Base-by-base conservation (phyloP, 2,329 filamentous ascomycete genomes). In the Didymella keratinophila region DNA sequence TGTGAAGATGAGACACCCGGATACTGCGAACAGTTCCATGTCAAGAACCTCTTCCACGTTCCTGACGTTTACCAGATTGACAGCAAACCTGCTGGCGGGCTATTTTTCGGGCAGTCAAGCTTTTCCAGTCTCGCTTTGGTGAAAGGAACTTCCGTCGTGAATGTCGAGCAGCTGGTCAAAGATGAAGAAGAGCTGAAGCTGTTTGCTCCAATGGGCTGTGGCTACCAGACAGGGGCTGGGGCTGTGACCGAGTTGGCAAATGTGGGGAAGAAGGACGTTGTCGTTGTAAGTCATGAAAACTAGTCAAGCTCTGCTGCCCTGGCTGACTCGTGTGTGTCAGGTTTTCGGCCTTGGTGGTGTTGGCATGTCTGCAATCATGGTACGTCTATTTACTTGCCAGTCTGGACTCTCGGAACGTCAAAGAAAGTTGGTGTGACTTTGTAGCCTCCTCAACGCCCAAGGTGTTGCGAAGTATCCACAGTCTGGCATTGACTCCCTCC, bases 91-190 rank as follows among this genome's bases (percentile, higher is more conserved):
- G 70, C 70, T 4, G 78, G 78, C 3, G 64, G 62, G 9, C 34
- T 64, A 7, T 86, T 85, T 69, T 83, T 83, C 66, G 81, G 81
- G 1, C 80, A 83, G 56, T 79, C 76, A 1, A 81, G 79, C 45
- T 82, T 81, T 58, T 74, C 80, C 1, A 72, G 63, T 56, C 66
- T 74, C 42, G 77, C 74, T 6, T 66, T 81, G 18, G 79, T 80
- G 0, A 72, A 73, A 48, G 73, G 78, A 42, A 76, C 67, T 23
- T 77, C 72, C 4, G 72, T 80, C 12, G 72, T 82, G 23, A 83
- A 82, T 55, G 80, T 79, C 3, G 72, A 72, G 7, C 66, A 63
- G 4, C 62, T 79, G 34, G 72, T 81, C 12, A 66, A 70, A 21
- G 64, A 71, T 41, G 76, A 79, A 56, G 67, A 77, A 51, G 75